Evolutionary conservation across 768 basidiomycete species (phyloP).

Genomic region (Kwoniella botswanensis): DNA sequence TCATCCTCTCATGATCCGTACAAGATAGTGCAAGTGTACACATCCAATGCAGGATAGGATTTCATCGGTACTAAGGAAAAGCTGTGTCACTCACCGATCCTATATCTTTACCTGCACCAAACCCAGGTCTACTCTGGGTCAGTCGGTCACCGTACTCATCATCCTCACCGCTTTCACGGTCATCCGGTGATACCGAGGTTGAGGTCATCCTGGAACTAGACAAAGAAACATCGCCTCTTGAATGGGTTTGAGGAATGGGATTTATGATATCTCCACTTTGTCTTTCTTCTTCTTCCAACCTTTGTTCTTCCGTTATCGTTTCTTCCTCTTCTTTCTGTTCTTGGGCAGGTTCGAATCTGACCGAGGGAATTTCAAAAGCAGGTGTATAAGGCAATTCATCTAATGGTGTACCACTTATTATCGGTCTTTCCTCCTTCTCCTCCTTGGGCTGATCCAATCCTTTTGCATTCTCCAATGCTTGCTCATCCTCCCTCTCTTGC

Average conservation of each 20-base stretch:
- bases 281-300: constrained; percentile 21
- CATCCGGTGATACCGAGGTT: constrained; percentile 9
- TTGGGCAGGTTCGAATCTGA: constrained; percentile 4
- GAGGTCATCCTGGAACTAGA: not conserved
- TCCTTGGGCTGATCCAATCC: constrained; percentile 10
- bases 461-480: not conserved
- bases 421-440: constrained; percentile 39
- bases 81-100: constrained; percentile 45
- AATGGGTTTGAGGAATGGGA: not conserved
- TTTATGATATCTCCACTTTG: constrained; percentile 10
- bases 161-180: constrained; percentile 12
- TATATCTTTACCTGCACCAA: constrained; percentile 36
- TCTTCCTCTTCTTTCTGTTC: constrained; percentile 4
- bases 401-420: constrained; percentile 49
- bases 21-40: not conserved
- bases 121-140: constrained; percentile 29
- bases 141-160: not conserved
- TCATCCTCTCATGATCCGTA: too few relatives aligned
- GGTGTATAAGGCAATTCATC: constrained; percentile 45
- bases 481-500: constrained; percentile 3
- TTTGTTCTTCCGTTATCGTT: constrained; percentile 10
- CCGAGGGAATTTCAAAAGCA: constrained; percentile 16
- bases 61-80: not conserved
- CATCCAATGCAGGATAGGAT: not conserved
- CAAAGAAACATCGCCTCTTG: not conserved